phyloP scores from a whole-genome alignment of 2,329 filamentous ascomycete genomes.

The Fonsecaea erecta region DNA sequence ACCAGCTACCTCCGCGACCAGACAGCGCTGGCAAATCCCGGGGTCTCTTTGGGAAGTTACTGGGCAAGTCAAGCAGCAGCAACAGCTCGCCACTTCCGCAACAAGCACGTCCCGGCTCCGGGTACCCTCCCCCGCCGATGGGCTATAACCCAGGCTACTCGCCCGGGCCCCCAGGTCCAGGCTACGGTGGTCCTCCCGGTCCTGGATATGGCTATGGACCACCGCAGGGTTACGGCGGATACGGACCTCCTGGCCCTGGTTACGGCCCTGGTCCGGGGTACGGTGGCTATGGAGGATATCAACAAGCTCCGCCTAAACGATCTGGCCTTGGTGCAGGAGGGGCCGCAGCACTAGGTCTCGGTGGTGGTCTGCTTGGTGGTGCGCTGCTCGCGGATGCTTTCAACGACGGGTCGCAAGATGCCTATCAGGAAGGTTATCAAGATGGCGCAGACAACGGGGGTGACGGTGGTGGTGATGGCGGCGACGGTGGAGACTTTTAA shows the following conservation, averaged over 20 bases:
- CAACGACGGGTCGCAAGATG: slow-evolving; percentile 64
- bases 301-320: slow-evolving; percentile 52
- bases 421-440: slow-evolving; percentile 38
- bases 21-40: slow-evolving; percentile 46
- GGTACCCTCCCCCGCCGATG: slow-evolving; percentile 21
- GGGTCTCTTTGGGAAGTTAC: slow-evolving; percentile 57
- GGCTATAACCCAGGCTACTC: slow-evolving; percentile 31
- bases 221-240: slow-evolving; percentile 41
- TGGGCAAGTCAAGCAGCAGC: slow-evolving; percentile 49
- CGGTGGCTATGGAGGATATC: slow-evolving; percentile 41
- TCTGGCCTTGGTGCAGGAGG: slow-evolving; percentile 69
- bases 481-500: slow-evolving; percentile 6
- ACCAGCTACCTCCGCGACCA: slow-evolving; percentile 39
- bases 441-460: slow-evolving; percentile 40
- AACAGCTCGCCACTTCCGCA: slow-evolving; percentile 33
- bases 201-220: slow-evolving; percentile 34
- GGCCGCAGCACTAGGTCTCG: slow-evolving; percentile 76
- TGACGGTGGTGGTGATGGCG: slow-evolving; percentile 19
- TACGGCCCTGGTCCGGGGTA: slow-evolving; percentile 43
- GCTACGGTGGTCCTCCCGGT: slow-evolving; percentile 10
- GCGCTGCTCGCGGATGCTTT: slow-evolving; percentile 71
- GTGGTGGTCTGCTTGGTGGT: slow-evolving; percentile 81
- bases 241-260: slow-evolving; percentile 39
- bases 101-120: slow-evolving; percentile 25
- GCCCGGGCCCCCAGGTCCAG: slow-evolving; percentile 27